These are phyloP conservation scores for Cenchrus americanus DNA, from an alignment of 176 grass and related monocot genomes.

Conservation along the genomic window DNA sequence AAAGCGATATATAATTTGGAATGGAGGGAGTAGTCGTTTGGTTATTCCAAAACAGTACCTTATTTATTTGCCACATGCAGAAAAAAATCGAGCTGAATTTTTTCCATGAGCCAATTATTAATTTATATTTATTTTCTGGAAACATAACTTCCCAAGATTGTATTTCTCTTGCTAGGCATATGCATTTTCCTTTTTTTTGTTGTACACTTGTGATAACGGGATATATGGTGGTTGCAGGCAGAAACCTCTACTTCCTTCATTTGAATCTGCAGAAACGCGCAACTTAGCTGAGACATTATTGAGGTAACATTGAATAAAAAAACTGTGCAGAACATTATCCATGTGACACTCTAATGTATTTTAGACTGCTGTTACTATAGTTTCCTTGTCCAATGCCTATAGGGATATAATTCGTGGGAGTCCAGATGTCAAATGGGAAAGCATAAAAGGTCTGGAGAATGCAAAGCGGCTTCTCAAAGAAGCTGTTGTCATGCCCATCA, in stretches of 20 bases:
- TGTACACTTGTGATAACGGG: slow-evolving; percentile 11
- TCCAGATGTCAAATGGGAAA: slow-evolving; percentile 98
- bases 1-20: too few species aligned
- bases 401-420: slow-evolving; percentile 92
- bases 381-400: slow-evolving; percentile 31
- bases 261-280: slow-evolving; percentile 87
- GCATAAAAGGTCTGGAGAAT: slow-evolving; percentile 93
- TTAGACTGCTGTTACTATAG: slow-evolving; percentile 2
- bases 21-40: neutral
- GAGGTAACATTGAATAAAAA: slow-evolving; percentile 50
- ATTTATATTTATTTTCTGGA: slow-evolving; percentile 23
- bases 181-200: neutral
- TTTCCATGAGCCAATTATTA: neutral
- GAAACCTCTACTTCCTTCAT: slow-evolving; percentile 87
- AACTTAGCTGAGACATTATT: slow-evolving; percentile 87
- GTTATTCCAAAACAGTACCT: neutral
- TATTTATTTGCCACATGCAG: neutral
- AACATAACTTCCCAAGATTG: neutral
- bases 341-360: slow-evolving; percentile 22
- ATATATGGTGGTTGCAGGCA: slow-evolving; percentile 49
- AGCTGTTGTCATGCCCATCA: slow-evolving; percentile 97
- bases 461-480: slow-evolving; percentile 92
- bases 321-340: slow-evolving; percentile 2
- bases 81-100: neutral
- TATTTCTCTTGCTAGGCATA: slow-evolving; percentile 13